Base-by-base conservation (phyloP, 2,329 filamentous ascomycete genomes). In the Clarireedia hainanense region DNA sequence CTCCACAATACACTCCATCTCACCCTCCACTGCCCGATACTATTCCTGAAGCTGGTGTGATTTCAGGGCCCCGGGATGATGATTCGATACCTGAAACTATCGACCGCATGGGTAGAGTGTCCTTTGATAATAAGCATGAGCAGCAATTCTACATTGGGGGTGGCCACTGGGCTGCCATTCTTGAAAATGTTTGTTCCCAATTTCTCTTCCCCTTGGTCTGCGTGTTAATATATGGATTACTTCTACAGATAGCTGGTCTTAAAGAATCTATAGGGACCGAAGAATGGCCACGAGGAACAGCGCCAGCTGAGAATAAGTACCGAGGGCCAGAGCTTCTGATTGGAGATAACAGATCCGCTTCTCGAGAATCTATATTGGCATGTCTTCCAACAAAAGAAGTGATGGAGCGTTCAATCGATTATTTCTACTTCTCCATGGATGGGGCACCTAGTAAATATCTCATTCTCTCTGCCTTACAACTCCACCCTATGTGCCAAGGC, bases 161-260 rank as follows among this genome's bases (percentile, higher is more conserved):
- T 7, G 24, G 23, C 12, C 49, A 56, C 20, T 56, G 54, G 54
- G 43, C 40, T 17, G 52, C n/a, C 24, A 56, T 43, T 6, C 52
- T 54, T n/a, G 45, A 54, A 17, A 54, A 54, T 43, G 52, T 54
- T n/a, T 20, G 52, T 26, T 34, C 15, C 14, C 6, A 34, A 34
- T 9, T 9, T 4, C 30, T 34, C 30, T 9, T 1, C 30, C 14
- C 30, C 30, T 12, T 14, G 12, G 30, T 14, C 30, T 34, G 4
- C 30, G 30, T 9, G 30, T 34, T 4, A 4, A 12, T 34, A 12
- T 34, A 34, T 14, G 10, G 30, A 34, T 34, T 12, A 34, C 30
- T 34, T 7, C 77, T 81, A 60, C 79, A 81, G 69, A 81, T 83
- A 46, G 76, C 81, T 59, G 78, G 81, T 42, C 68, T 83, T 23